Conservation (phyloP, 2,329 filamentous ascomycete genomes). For the Juglanconis oblonga region DNA sequence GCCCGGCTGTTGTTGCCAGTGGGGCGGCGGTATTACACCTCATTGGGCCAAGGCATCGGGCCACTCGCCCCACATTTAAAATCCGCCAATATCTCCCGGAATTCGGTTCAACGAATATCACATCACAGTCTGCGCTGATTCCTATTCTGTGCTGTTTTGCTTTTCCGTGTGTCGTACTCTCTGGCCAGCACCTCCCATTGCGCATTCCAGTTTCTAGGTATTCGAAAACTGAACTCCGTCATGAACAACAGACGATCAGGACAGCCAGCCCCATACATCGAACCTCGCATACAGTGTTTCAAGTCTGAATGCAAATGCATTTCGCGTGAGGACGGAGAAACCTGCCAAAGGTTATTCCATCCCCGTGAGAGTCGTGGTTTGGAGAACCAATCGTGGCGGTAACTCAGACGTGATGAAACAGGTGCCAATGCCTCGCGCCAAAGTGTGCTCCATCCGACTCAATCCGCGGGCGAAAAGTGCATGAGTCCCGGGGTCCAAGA, state of each 20-base stretch:
- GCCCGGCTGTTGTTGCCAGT: too few species aligned
- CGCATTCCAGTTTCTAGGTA: too few species aligned
- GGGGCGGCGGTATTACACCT: too few species aligned
- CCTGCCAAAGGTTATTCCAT: background rate
- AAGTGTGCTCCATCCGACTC: background rate
- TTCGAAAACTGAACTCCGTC: background rate
- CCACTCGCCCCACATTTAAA: too few species aligned
- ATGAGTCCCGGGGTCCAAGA: background rate
- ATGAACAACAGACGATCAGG: background rate
- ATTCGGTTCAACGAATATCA: too few species aligned
- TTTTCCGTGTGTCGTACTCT: too few species aligned
- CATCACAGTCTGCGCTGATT: too few species aligned
- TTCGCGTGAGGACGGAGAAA: background rate
- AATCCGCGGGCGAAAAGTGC: background rate
- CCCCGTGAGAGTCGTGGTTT: background rate
- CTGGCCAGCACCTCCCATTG: too few species aligned
- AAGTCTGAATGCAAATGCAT: background rate
- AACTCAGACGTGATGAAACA: background rate
- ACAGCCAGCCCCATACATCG: background rate
- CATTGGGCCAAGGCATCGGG: too few species aligned
- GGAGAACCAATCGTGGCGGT: background rate
- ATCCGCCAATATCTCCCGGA: too few species aligned
- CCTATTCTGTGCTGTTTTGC: too few species aligned
- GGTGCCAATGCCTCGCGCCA: background rate
- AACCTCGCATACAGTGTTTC: background rate